These are phyloP conservation scores for Colletotrichum euphorbiae DNA, from an alignment of 2,329 filamentous ascomycete genomes.

Conservation along the genomic window DNA sequence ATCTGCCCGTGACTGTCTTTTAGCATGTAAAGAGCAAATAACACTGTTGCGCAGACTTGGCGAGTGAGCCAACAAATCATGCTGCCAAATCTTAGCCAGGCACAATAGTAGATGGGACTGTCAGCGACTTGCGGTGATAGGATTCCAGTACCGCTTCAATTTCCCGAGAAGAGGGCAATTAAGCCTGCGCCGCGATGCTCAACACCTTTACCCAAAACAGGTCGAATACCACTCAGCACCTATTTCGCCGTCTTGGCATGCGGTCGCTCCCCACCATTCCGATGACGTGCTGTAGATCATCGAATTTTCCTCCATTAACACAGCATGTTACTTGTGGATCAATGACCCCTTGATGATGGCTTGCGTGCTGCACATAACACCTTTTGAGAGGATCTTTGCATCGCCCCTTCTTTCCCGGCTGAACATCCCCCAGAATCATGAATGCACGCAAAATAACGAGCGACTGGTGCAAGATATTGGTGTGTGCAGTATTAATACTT, in stretches of 20 bases:
- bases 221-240: neutral
- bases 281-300: neutral
- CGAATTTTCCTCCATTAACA: slow-evolving; percentile 26
- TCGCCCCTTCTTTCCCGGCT: too few species aligned
- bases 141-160: neutral
- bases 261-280: neutral
- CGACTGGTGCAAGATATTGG: too few species aligned
- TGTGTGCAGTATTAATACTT: too few species aligned
- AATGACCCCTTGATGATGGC: slow-evolving; percentile 8
- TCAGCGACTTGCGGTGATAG: neutral
- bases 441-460: too few species aligned
- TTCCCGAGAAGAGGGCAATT: neutral
- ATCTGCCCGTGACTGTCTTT: too few species aligned
- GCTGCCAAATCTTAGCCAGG: too few species aligned
- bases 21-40: too few species aligned
- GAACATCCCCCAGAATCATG: too few species aligned
- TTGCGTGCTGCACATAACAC: too few species aligned
- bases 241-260: slow-evolving; percentile 31
- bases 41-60: too few species aligned
- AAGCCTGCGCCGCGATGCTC: neutral
- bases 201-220: slow-evolving; percentile 3
- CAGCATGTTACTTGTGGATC: neutral
- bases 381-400: neutral
- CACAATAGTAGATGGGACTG: neutral
- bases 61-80: too few species aligned